Evolutionary conservation across 352 stramenopile genomes (phyloP), one percentile per base, ranked within the genome.

Genomic region (Phytophthora idaei): DNA sequence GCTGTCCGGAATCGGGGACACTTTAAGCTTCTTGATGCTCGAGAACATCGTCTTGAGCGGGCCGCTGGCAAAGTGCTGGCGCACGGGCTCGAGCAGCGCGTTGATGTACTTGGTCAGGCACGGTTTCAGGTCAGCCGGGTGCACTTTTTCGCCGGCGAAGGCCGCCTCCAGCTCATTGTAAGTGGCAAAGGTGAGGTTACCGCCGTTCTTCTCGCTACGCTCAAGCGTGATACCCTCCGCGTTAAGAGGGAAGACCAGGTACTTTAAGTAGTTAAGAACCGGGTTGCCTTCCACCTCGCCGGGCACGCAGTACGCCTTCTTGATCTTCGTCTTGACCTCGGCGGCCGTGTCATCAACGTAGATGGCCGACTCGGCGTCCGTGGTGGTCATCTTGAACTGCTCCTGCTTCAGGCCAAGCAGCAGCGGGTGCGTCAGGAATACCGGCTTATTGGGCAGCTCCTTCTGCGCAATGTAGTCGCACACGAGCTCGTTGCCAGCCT

Each of bases 341-440:
- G 94, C 92, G 14, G 77, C 78, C 14, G 90, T 91, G 82, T 99
- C 97, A 73, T 99, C 97, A 83, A 99, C 98, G 77, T 99, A 99
- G 65, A 99, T 98, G 31, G 93, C 92, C 46, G 87, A 98, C 80
- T 99, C 97, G 11, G 97, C 93, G 90, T 99, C 97, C 49, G 92
- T 98, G 78, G 99, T 99, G 72, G 83, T 98, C 98, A 99, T 99
- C 87, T 99, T 99, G 73, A 98, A 92, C 84, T 99, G 97, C 14
- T 98, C 98, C 74, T 98, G 96, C 81, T 99, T 99, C 21, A 99
- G 78, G 0, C 98, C 97, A 53, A 97, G 96, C 25, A 99, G 83
- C 92, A 99, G 97, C 67, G 98, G 97, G 84, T 99, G 97, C 61
- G 85, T 92, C 12, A 99, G 80, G 73, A 99, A 99, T 21, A 99